Evolutionary conservation across 1,284 basidiomycete genomes (phyloP), one percentile per base, ranked within the genome.

Genomic region (Sporisorium graminicola): DNA sequence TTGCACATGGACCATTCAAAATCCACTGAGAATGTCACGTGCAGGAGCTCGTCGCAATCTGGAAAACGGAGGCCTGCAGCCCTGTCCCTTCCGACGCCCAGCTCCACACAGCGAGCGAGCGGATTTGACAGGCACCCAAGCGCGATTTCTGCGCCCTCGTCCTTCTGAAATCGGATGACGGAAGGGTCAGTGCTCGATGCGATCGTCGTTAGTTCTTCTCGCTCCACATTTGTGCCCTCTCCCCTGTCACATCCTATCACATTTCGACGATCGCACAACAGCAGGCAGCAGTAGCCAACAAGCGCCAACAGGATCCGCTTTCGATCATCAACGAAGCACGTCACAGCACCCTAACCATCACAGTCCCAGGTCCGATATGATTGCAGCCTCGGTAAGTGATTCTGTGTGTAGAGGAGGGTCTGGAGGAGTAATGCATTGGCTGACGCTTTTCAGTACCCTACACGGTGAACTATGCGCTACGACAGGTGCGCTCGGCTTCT

Each of bases 361-460:
- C 47, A 22, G 10, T 27, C n/a, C 1, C 50, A 51, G n/a, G 27
- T 16, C 10, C 40, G 53, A 55, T 31, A 65, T 71, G 68, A 62
- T 65, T 31, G 68, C 68, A 61, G 68, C 63, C 42, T 65, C 68
- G 53, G 68, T 71, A 71, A 35, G 68, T 65, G 27, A 2, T 40
- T 22, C 9, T 40, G 10, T 24, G 8, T 9, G 12, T 7, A 16
- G 6, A 37, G 9, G 10, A 16, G 8, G n/a, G 6, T 24, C 5
- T 26, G 22, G n/a, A n/a, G 9, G 14, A 27, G 18, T 40, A n/a
- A 22, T n/a, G 31, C 13, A 14, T 40, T 6, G 40, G n/a, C 61
- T 64, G 55, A 64, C 55, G 37, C 54, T 35, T 18, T 58, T 18
- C 37, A 6, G 5, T 54, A 24, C 35, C 24, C 10, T 10, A 10